A percentile compares a stretch with the other conserved stretches of the same genome.
Evolutionary conservation across 2,329 filamentous ascomycete species (phyloP).

Genomic region (Sporothrix globosa): DNA sequence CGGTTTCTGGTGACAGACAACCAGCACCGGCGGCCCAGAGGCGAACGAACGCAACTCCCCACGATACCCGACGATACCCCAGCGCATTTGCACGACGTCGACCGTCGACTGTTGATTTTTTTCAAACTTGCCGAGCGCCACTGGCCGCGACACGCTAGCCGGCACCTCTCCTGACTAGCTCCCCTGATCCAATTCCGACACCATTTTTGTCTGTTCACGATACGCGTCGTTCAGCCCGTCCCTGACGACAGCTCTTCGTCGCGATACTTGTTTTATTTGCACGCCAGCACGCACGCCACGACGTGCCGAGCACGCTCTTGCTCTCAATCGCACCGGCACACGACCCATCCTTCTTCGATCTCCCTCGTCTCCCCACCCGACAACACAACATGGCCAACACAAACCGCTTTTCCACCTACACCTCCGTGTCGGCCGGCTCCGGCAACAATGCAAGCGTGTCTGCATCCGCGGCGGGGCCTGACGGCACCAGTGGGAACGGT

Average conservation of each 20-base stretch:
- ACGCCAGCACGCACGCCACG: background rate
- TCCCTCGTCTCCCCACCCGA: conserved; percentile 39
- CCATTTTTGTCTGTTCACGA: background rate
- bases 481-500: conserved; percentile 43
- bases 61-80: conserved; percentile 1
- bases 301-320: conserved; percentile 5
- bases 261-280: too few relatives aligned
- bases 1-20: background rate
- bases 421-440: conserved; percentile 56
- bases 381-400: conserved; percentile 51
- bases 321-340: background rate
- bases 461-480: conserved; percentile 37
- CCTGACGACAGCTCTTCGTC: background rate
- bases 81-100: background rate
- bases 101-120: background rate
- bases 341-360: background rate
- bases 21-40: background rate
- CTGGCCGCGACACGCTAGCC: conserved; percentile 17
- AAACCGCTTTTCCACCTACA: conserved; percentile 64
- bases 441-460: conserved; percentile 54
- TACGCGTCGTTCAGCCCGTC: conserved; percentile 3
- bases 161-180: conserved; percentile 17
- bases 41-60: background rate
- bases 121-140: background rate
- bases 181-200: conserved; percentile 6